Evolutionary conservation across 2,329 filamentous ascomycete genomes (phyloP).

Genomic region (Polytolypa hystricis): DNA sequence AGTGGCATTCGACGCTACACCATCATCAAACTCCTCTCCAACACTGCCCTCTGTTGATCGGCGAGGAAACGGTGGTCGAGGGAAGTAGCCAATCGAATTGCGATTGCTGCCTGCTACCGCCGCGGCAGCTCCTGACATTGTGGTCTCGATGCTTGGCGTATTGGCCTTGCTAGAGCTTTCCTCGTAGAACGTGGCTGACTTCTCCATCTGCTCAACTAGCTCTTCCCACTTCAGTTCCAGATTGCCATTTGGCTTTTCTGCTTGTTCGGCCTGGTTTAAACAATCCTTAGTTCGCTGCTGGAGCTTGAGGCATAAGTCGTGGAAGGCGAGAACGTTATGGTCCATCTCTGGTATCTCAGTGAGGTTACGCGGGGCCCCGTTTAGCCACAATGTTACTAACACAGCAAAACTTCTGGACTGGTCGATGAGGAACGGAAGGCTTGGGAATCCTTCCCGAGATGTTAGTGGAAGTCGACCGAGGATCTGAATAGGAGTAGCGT

Average conservation of each 20-base stretch:
- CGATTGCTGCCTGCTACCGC: constrained; percentile 24
- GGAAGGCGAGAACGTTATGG: constrained; percentile 30
- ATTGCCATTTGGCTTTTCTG: constrained; percentile 36
- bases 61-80: constrained; percentile 27
- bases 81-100: constrained; percentile 33
- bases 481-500: constrained; percentile 87
- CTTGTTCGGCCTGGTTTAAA: constrained; percentile 36
- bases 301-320: constrained; percentile 32
- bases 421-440: constrained; percentile 85
- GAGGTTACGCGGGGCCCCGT: constrained; percentile 30
- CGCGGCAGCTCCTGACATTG: constrained; percentile 20
- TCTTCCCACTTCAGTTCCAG: constrained; percentile 41
- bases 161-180: constrained; percentile 28
- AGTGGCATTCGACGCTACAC: constrained; percentile 35
- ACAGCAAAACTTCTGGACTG: constrained; percentile 74
- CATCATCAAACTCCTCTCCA: constrained; percentile 29
- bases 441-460: constrained; percentile 84
- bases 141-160: constrained; percentile 26
- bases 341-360: constrained; percentile 29
- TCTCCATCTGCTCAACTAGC: constrained; percentile 38
- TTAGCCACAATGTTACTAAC: constrained; percentile 53
- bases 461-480: constrained; percentile 67
- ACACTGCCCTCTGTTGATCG: constrained; percentile 26
- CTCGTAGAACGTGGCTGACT: constrained; percentile 30
- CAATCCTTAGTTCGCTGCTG: constrained; percentile 36